Evolutionary conservation across 1,284 basidiomycete genomes (phyloP).

Genomic region (Boletellus deceptivus): DNA sequence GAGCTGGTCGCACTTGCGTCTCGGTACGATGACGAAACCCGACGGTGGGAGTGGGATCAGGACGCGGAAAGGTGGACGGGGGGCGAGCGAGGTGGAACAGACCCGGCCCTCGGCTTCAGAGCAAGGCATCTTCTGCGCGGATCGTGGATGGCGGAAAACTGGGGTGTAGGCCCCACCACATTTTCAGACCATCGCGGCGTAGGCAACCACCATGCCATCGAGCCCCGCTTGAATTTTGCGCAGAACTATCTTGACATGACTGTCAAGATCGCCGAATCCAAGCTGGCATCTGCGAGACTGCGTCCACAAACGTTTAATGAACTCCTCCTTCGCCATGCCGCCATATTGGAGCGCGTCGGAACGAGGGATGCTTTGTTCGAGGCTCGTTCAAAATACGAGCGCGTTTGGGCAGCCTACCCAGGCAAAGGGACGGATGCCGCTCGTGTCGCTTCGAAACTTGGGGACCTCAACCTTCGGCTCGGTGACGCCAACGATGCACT

Average conservation of each 20-base stretch:
- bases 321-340: constrained; percentile 62
- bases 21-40: constrained; percentile 52
- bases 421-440: constrained; percentile 46
- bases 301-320: constrained; percentile 55
- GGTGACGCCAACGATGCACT: constrained; percentile 54
- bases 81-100: constrained; percentile 68
- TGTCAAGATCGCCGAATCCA: constrained; percentile 46
- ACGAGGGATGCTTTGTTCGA: constrained; percentile 52
- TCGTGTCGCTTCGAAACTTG: constrained; percentile 63
- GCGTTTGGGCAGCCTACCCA: constrained; percentile 51
- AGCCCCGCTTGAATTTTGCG: constrained; percentile 52
- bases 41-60: constrained; percentile 70
- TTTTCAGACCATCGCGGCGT: constrained; percentile 37
- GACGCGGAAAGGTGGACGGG: constrained; percentile 76
- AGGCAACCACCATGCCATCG: constrained; percentile 44
- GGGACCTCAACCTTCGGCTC: constrained; percentile 57
- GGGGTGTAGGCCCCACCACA: constrained; percentile 57
- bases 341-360: constrained; percentile 68
- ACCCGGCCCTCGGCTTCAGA: constrained; percentile 63
- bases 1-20: constrained; percentile 60
- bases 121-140: constrained; percentile 67
- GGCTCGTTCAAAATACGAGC: constrained; percentile 63
- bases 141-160: constrained; percentile 77
- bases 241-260: constrained; percentile 56
- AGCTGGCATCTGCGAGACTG: constrained; percentile 36